Evolutionary conservation across 2,329 filamentous ascomycete genomes (phyloP).

Genomic region (Ilyonectria robusta): DNA sequence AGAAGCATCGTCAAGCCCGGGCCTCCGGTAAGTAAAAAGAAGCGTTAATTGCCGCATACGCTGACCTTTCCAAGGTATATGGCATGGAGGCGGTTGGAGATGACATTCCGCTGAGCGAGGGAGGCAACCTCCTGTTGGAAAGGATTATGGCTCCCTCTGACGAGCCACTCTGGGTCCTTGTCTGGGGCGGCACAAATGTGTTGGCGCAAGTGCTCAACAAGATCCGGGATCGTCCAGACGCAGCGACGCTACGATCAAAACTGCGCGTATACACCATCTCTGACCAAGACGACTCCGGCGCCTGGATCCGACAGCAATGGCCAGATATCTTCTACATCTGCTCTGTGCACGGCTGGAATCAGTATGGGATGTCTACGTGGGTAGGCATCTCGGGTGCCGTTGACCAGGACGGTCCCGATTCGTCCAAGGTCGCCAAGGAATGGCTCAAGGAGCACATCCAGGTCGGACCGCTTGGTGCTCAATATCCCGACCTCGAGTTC

Average conservation of each 20-base stretch:
- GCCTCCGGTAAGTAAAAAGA: slow-evolving; percentile 17
- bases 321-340: slow-evolving; percentile 69
- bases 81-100: slow-evolving; percentile 41
- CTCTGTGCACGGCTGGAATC: slow-evolving; percentile 68
- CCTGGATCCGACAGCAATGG: slow-evolving; percentile 66
- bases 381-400: slow-evolving; percentile 64
- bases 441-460: slow-evolving; percentile 70
- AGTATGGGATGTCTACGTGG: slow-evolving; percentile 69
- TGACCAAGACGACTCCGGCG: slow-evolving; percentile 70
- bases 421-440: slow-evolving; percentile 59
- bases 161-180: slow-evolving; percentile 65
- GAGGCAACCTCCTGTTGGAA: slow-evolving; percentile 59
- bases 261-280: slow-evolving; percentile 69
- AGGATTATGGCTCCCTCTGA: slow-evolving; percentile 35
- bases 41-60: neutral
- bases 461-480: slow-evolving; percentile 58
- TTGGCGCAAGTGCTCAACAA: slow-evolving; percentile 61
- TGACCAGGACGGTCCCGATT: slow-evolving; percentile 55
- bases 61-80: slow-evolving; percentile 34
- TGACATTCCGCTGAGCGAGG: slow-evolving; percentile 48
- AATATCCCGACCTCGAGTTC: slow-evolving; percentile 62
- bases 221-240: slow-evolving; percentile 48
- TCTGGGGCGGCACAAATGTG: slow-evolving; percentile 68
- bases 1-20: slow-evolving; percentile 54
- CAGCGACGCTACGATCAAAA: slow-evolving; percentile 55